Evolutionary conservation across 2,329 filamentous ascomycete species (phyloP), one percentile per base, ranked within the genome.

Genomic region (Amauroascus niger): DNA sequence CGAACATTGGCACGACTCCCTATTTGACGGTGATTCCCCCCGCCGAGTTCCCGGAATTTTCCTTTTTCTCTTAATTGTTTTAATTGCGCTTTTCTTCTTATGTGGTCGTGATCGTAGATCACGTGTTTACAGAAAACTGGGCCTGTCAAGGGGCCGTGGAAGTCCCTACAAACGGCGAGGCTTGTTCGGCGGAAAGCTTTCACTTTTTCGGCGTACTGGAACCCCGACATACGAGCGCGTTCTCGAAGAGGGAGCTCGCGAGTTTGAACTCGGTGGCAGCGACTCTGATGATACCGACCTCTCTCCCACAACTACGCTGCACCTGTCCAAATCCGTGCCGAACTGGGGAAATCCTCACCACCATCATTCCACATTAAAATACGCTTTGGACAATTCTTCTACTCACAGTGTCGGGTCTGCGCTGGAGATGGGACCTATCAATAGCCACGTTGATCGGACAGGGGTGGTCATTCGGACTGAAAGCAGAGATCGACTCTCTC

Each of bases 401-500:
- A 65, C 65, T 0, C 65, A 62, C 20, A 69, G 66, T 6, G 65
- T 70, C 45, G 69, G 40, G 65, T 70, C 59, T 62, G 66, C 43
- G 60, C 58, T 43, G 61, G 65, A 47, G 39, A 52, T 52, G 20
- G 49, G 28, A 16, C 6, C 24, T 11, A 32, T 45, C 18, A 53
- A 53, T 32, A 54, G 47, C 16, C 66, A 74, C 8, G 78, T 80
- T 59, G 79, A 80, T 53, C 71, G 88, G 37, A 82, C 80, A 45
- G 90, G 90, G 1, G 67, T 96, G 58, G 83, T 87, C 52, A 80
- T 88, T 1, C 76, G 91, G 60, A 94, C 87, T 0, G 91, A 96
- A 65, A 95, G 88, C 65, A 77, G 88, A 51, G 93, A 97, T 65
- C 78, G 87, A 55, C 70, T 96, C 35, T 76, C 79, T 14, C 77